A percentile compares a stretch with the other conserved stretches of the same genome.
These are phyloP conservation scores for Talaromyces sp. DNA, from an alignment of 2,329 filamentous ascomycete species.

Conservation along the genomic window DNA sequence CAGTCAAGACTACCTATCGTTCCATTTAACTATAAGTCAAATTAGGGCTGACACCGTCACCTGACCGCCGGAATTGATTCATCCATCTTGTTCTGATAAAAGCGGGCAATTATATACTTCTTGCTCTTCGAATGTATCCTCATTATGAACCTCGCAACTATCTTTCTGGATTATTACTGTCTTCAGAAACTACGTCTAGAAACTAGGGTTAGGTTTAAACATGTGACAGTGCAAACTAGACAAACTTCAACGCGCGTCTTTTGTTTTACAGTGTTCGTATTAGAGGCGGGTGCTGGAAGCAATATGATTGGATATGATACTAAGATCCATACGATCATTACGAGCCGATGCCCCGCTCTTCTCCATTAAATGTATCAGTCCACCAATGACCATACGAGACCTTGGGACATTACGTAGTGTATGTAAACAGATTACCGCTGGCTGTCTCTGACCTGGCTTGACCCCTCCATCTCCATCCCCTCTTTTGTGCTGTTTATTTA, in stretches of 20 bases:
- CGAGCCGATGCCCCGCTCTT: neutral
- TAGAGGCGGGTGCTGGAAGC: too few relatives aligned
- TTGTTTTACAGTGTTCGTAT: neutral
- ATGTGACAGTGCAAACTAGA: neutral
- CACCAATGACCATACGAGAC: neutral
- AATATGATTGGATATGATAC: neutral
- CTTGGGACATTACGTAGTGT: neutral
- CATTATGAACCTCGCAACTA: neutral
- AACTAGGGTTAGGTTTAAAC: neutral
- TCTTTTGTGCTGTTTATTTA: neutral
- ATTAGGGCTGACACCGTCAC: neutral
- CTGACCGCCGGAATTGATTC: neutral
- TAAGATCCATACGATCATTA: neutral
- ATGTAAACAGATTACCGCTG: constrained; percentile 5
- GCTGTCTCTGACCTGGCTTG: neutral
- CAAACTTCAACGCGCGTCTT: neutral
- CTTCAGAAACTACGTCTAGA: neutral
- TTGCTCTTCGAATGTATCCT: neutral
- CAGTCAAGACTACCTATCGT: neutral
- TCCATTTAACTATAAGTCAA: neutral
- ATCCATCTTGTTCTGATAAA: neutral
- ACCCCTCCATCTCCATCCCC: neutral
- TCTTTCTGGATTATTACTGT: too few relatives aligned
- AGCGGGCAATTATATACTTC: too few relatives aligned
- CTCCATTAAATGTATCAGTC: neutral